Percentiles rank a stretch among this genome's conserved stretches.
Evolutionary conservation across 2,329 filamentous ascomycete species (phyloP).

Genomic region (Aspergillus floridensis): DNA sequence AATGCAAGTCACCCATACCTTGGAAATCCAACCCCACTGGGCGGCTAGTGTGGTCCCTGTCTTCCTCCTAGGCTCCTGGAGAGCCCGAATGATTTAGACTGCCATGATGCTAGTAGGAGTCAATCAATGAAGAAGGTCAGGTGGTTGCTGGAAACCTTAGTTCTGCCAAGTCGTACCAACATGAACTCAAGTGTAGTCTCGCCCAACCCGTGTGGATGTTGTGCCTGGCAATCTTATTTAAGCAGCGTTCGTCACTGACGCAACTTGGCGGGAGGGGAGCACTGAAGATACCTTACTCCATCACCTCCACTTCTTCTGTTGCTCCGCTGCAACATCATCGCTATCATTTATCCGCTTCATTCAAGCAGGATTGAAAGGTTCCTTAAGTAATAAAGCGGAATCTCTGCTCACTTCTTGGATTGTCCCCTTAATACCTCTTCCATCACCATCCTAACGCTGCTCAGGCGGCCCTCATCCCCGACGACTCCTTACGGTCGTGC

Average conservation of each 20-base stretch:
- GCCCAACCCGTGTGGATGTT: background rate
- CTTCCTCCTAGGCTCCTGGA: background rate
- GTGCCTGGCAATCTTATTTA: conserved; percentile 2
- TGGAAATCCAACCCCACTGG: background rate
- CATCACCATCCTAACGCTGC: background rate
- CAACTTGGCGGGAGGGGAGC: background rate
- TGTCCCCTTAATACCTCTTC: background rate
- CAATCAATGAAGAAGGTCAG: background rate
- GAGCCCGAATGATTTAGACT: background rate
- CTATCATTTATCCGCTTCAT: background rate
- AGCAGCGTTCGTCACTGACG: conserved; percentile 4
- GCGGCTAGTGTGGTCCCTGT: background rate
- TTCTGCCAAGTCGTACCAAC: background rate
- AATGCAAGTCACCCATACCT: background rate
- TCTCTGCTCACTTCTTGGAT: background rate
- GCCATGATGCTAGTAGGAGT: background rate
- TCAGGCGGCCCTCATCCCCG: background rate
- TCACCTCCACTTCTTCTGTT: background rate
- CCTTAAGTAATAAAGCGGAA: background rate
- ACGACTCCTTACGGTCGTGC: background rate
- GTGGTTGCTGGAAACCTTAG: background rate
- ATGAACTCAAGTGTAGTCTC: background rate
- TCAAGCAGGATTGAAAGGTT: background rate
- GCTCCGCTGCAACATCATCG: background rate
- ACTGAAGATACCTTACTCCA: background rate